phyloP scores from a whole-genome alignment of 2,329 filamentous ascomycete species.

The Cryphonectria parasitica region DNA sequence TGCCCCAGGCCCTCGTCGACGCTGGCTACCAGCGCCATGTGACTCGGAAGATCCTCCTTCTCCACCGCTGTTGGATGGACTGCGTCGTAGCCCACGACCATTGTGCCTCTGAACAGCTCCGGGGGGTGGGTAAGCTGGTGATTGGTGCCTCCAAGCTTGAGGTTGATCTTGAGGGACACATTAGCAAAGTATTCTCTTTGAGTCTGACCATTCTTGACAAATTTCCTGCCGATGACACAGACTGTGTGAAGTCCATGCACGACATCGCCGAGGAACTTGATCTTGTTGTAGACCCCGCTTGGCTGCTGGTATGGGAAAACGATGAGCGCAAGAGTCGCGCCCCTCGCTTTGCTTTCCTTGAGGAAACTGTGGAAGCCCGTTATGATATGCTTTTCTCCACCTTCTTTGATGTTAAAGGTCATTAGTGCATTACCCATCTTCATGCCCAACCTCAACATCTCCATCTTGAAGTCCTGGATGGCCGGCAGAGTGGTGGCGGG shows the following conservation, averaged over 20 bases:
- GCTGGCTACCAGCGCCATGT: slow-evolving; percentile 81
- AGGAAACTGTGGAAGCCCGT: not conserved
- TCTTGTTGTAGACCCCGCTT: slow-evolving; percentile 57
- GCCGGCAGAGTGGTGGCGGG: not conserved
- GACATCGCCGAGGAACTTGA: slow-evolving; percentile 74
- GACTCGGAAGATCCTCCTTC: slow-evolving; percentile 63
- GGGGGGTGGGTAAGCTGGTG: slow-evolving; percentile 59
- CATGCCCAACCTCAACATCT: not conserved
- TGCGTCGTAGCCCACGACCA: slow-evolving; percentile 87
- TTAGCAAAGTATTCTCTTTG: slow-evolving; percentile 65
- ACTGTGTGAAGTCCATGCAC: slow-evolving; percentile 69
- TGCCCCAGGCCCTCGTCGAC: slow-evolving; percentile 71
- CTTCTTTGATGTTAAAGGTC: not conserved
- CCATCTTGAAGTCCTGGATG: not conserved
- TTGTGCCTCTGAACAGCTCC: slow-evolving; percentile 67
- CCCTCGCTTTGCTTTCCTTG: not conserved
- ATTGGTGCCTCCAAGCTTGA: slow-evolving; percentile 76
- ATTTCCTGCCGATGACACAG: slow-evolving; percentile 52
- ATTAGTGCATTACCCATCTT: not conserved
- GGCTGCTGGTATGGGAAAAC: slow-evolving; percentile 44
- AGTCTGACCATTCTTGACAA: not conserved
- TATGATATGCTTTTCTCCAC: slow-evolving; percentile 51
- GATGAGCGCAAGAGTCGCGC: slow-evolving; percentile 65
- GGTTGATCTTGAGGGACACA: slow-evolving; percentile 77
- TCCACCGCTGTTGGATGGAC: slow-evolving; percentile 78